phyloP scores from a whole-genome alignment of 176 grass and related monocot species.

The Thalia dealbata region DNA sequence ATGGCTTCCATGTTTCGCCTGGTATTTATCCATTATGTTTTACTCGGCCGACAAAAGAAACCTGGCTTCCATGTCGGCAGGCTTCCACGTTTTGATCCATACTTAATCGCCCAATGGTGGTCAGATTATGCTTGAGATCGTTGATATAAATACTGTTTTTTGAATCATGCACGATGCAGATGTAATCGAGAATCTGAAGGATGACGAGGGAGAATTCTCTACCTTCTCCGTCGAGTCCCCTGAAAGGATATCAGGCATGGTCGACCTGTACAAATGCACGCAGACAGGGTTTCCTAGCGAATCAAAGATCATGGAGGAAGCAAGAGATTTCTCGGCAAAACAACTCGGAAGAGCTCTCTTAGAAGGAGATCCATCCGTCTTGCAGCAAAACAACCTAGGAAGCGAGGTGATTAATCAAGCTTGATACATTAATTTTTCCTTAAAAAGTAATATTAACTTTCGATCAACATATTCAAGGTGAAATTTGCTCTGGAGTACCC shows the following conservation, averaged over 20 bases:
- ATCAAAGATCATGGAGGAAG: conserved; percentile 11
- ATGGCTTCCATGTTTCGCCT: background rate
- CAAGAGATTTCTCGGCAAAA: background rate
- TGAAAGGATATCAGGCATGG: conserved; percentile 4
- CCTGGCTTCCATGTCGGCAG: too few species aligned
- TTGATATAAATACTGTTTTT: background rate
- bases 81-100: too few species aligned
- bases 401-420: too few species aligned
- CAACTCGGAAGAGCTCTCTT: conserved; percentile 1
- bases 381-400: conserved; percentile 5
- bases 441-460: too few species aligned
- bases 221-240: conserved; percentile 4
- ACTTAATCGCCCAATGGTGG: too few species aligned
- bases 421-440: too few species aligned
- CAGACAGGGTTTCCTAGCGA: conserved; percentile 9
- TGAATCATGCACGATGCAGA: background rate
- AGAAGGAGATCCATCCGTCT: background rate
- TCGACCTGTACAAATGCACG: conserved; percentile 11
- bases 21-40: background rate
- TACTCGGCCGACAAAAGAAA: background rate
- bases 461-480: too few species aligned
- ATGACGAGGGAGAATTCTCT: background rate
- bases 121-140: background rate
- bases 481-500: conserved; percentile 13
- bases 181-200: conserved; percentile 9